phyloP scores from a whole-genome alignment of 2,329 filamentous ascomycete species.

The Rutstroemia sp. region DNA sequence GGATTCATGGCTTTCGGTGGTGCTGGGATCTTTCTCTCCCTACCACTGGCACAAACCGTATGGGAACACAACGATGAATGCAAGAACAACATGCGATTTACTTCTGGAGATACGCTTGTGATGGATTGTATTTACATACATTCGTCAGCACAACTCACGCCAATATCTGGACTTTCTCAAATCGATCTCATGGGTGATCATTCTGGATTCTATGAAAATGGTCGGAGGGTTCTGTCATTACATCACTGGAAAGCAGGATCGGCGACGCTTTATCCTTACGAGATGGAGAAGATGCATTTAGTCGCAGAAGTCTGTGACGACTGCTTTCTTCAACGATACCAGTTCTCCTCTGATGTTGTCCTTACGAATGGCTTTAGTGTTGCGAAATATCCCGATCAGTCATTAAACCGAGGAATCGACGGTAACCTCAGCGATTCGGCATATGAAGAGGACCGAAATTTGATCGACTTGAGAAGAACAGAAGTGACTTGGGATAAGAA shows the following conservation, averaged over 20 bases:
- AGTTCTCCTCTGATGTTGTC: conserved; percentile 35
- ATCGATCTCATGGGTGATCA: conserved; percentile 28
- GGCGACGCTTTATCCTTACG: conserved; percentile 21
- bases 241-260: conserved; percentile 29
- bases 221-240: conserved; percentile 23
- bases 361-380: conserved; percentile 41
- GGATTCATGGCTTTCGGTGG: conserved; percentile 29
- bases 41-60: conserved; percentile 22
- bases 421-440: background rate
- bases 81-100: conserved; percentile 22
- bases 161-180: conserved; percentile 24
- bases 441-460: background rate
- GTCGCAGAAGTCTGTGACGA: conserved; percentile 29
- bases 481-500: conserved; percentile 34
- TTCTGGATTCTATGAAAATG: conserved; percentile 28
- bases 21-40: conserved; percentile 24
- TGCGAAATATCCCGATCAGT: conserved; percentile 28
- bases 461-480: conserved; percentile 28
- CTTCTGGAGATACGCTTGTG: conserved; percentile 26
- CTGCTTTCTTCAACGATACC: conserved; percentile 39
- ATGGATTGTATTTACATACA: conserved; percentile 27
- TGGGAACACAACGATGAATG: conserved; percentile 23
- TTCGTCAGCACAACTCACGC: conserved; percentile 22
- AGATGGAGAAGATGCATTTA: conserved; percentile 28
- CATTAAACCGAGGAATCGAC: background rate